Evolutionary conservation across 192 early-diverging fungal species (phyloP).

Genomic region (Rhizoclosmatium sp.): DNA sequence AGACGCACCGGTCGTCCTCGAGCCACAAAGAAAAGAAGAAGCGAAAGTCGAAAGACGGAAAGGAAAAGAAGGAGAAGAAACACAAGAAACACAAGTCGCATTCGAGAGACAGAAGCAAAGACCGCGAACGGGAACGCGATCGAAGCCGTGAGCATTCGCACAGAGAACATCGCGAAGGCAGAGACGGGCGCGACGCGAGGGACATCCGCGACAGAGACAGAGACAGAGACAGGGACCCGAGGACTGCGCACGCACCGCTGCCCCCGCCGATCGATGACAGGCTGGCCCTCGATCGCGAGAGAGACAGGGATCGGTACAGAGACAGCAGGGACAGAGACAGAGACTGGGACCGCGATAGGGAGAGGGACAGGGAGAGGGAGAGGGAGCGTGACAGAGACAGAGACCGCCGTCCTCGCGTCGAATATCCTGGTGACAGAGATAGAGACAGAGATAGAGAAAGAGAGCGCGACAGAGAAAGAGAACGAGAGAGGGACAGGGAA

Average conservation of each 20-base stretch:
- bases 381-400: constrained; percentile 47
- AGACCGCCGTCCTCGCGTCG: background rate
- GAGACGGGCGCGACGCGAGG: background rate
- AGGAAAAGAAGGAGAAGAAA: background rate
- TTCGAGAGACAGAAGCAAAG: background rate
- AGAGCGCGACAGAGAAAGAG: constrained; percentile 57
- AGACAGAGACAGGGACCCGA: background rate
- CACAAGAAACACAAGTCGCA: background rate
- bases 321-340: constrained; percentile 40
- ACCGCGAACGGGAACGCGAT: background rate
- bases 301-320: constrained; percentile 4
- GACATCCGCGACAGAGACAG: background rate
- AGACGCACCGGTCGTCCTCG: background rate
- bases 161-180: background rate
- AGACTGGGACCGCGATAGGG: constrained; percentile 23
- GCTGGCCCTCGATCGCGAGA: background rate
- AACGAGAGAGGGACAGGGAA: constrained; percentile 43
- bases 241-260: background rate
- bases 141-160: background rate
- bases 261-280: background rate
- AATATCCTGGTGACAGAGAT: constrained; percentile 25
- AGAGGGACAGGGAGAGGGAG: constrained; percentile 25
- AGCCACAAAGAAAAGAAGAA: background rate
- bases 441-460: constrained; percentile 44
- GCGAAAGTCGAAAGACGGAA: constrained; percentile 12